These are phyloP conservation scores for Neoscytalidium dimidiatum DNA, from an alignment of 2,329 filamentous ascomycete genomes.

Conservation along the genomic window DNA sequence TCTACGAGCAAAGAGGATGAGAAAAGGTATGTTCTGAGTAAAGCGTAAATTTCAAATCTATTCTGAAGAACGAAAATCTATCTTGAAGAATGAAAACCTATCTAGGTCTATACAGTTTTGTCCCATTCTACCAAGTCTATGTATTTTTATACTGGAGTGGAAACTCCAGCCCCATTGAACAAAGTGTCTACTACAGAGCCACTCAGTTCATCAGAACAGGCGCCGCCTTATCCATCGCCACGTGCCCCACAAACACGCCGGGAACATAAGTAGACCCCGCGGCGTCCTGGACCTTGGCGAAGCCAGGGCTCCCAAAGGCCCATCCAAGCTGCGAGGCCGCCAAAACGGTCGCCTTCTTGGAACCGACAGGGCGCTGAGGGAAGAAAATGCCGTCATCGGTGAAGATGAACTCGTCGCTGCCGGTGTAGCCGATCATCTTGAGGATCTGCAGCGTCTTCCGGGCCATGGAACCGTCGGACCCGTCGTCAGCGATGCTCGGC, in stretches of 20 bases:
- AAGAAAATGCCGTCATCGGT: background rate
- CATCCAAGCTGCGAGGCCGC: background rate
- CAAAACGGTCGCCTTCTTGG: background rate
- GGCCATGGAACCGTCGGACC: background rate
- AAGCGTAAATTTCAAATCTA: no score
- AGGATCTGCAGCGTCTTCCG: background rate
- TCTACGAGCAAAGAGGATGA: no score
- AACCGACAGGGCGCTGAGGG: background rate
- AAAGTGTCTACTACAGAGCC: no score
- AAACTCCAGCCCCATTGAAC: no score
- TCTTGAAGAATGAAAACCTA: no score
- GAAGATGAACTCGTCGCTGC: background rate
- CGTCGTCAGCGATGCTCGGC: background rate
- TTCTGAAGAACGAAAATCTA: no score
- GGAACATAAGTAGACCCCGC: background rate
- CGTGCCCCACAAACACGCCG: background rate
- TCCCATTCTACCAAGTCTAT: no score
- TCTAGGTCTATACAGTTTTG: no score
- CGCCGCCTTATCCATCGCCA: background rate
- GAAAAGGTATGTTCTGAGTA: no score
- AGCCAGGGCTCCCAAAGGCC: background rate
- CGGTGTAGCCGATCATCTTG: background rate
- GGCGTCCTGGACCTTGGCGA: background rate
- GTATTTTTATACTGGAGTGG: no score
- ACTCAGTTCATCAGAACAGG: background rate